Evolutionary conservation across 176 grass and related monocot genomes (phyloP).

Genomic region (Poa pratensis): DNA sequence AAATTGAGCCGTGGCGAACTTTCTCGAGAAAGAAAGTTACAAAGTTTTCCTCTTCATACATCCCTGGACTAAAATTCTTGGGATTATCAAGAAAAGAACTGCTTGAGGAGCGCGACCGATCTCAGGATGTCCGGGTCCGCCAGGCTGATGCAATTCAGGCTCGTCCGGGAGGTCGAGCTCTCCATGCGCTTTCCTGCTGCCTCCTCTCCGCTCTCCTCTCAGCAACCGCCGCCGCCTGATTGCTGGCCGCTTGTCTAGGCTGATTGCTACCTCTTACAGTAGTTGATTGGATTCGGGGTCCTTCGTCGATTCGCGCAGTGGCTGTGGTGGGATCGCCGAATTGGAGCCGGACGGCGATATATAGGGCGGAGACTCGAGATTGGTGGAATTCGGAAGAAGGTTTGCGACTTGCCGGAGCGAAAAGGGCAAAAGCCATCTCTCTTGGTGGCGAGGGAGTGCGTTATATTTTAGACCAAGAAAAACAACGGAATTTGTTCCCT

Average conservation of each 20-base stretch:
- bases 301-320: not conserved
- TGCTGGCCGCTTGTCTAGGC: not conserved
- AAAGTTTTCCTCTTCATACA: not conserved
- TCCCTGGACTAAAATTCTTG: not conserved
- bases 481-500: not conserved
- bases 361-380: slow-evolving; percentile 14
- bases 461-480: slow-evolving; percentile 21
- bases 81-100: slow-evolving; percentile 43
- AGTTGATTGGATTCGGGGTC: not conserved
- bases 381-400: slow-evolving; percentile 39
- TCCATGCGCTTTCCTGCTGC: slow-evolving; percentile 48
- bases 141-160: slow-evolving; percentile 81
- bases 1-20: not conserved
- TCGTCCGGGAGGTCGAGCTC: slow-evolving; percentile 52
- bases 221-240: slow-evolving; percentile 25
- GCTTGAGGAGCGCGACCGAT: slow-evolving; percentile 87
- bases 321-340: slow-evolving; percentile 12
- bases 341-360: slow-evolving; percentile 25
- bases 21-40: slow-evolving; percentile 6
- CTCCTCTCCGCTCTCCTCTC: not conserved
- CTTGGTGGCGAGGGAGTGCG: not conserved
- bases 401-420: slow-evolving; percentile 29
- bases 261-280: not conserved
- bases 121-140: slow-evolving; percentile 64
- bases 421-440: slow-evolving; percentile 7